Base-by-base conservation (phyloP, 1,284 basidiomycete genomes). In the Flammula alnicola region DNA sequence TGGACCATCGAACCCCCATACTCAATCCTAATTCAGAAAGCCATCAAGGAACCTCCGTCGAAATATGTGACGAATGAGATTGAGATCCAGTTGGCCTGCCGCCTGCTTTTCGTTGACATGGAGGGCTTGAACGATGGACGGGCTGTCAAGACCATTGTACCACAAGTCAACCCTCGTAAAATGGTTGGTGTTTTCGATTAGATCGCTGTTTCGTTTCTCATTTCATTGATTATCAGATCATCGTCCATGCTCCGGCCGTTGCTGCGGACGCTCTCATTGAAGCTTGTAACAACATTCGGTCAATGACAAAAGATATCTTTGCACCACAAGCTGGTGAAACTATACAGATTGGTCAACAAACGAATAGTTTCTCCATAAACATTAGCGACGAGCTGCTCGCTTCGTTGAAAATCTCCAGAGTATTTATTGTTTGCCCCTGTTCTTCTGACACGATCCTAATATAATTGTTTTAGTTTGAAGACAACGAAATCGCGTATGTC, bases 61-160 rank as follows among this genome's bases (percentile, higher is more conserved):
- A 99, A 99, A 70, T 99, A 86, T 62, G 79, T 98, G 33, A 81
- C 83, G 3, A 86, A 88, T 43, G 76, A 81, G 11, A 74, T 91
- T 3, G 81, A 87, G 30, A 80, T 98, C 11, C 83, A 92, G 43
- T 67, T 98, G 26, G 81, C 85, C 17, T 98, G 97, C 61, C 83
- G 87, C 5, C 71, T 98, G 12, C 80, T 95, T 20, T 98, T 91
- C 59, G 84, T 99, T 45, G 97, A 99, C 64, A 86, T 99, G 82
- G 93, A 96, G 59, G 97, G 97, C 22, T 71, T 97, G 49, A 95
- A 95, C 64, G 97, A 99, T 63, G 95, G 96, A 1, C 87, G 95
- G 53, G 95, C 97, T 5, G 87, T 98, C 55, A 98, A 98, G 70
- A 96, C 92, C 0, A 95, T 99, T 54, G 86, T 99, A 9, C 93